Base-by-base conservation (phyloP, 768 basidiomycete species). In the Russula griseocarnosa region DNA sequence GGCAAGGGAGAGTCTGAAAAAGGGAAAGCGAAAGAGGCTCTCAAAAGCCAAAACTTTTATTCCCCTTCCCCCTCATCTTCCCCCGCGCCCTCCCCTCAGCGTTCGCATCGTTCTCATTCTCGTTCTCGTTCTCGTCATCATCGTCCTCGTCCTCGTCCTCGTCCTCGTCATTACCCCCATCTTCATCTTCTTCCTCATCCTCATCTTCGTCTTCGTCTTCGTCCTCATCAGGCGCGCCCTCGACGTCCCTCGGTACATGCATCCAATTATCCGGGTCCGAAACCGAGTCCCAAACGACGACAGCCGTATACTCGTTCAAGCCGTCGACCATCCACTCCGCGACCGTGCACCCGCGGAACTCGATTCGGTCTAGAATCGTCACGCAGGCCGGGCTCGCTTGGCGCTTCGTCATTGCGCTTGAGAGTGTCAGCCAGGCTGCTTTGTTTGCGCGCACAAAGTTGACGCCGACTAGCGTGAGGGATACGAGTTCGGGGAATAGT, bases 211-310 rank as follows among this genome's bases (percentile, higher is more conserved):
- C 46, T 28, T 44, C 38, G 2, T 40, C 38, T 18, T 40, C 38
- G 0, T 26, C 61, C 1, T 34, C 61, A 20, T 22, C 61, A 3
- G 30, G 51, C 1, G 55, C 63, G 26, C 58, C 58, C 38, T 26
- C 63, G 0, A 55, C 59, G 9, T 61, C 63, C 49, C 63, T 36
- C 18, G 63, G 63, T 3, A 64, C 51, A 10, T 64, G 46, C 58
- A 64, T 55, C 63, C 63, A 64, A 14, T 55, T 64, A 14, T 65
- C 54, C 22, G 59, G 64, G 3, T 65, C 63, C 16, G 58, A 52
- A 20, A 61, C 38, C 54, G 59, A 61, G 54, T 65, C 64, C 64
- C 64, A 65, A 3, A 65, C 64, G 18, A 65, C 64, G 42, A 57
- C 55, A 13, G 64, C 64, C 3, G 64, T 24, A 20, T 56, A 65